phyloP scores from a whole-genome alignment of 371 early-diverging fungal genomes.

The Syncephalis fuscata region DNA sequence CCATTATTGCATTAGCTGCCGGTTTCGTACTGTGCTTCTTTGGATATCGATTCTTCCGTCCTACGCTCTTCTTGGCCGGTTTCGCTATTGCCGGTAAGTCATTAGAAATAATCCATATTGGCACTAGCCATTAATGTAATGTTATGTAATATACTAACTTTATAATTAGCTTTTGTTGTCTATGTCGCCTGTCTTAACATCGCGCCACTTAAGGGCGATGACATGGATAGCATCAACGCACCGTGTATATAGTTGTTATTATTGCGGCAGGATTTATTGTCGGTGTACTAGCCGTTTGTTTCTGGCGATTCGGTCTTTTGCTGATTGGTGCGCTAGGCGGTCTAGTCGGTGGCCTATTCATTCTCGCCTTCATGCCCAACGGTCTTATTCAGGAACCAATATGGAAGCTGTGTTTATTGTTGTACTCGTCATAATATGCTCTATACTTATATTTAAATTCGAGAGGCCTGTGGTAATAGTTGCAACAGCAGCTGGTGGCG shows the following conservation, averaged over 20 bases:
- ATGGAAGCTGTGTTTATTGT: slow-evolving; percentile 30
- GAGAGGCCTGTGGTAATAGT: slow-evolving; percentile 27
- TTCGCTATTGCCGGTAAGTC: slow-evolving; percentile 27
- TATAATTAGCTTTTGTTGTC: neutral
- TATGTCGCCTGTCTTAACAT: neutral
- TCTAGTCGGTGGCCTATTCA: slow-evolving; percentile 30
- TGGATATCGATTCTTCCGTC: slow-evolving; percentile 27
- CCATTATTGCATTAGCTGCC: slow-evolving; percentile 28
- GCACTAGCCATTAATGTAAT: neutral
- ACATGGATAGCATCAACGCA: slow-evolving; percentile 23
- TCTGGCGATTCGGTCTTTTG: slow-evolving; percentile 37
- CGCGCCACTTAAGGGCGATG: neutral
- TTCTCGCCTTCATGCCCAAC: slow-evolving; percentile 26
- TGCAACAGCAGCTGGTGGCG: slow-evolving; percentile 31
- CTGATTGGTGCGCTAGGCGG: slow-evolving; percentile 37
- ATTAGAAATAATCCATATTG: too few relatives aligned
- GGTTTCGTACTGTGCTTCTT: slow-evolving; percentile 19
- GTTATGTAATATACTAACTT: neutral
- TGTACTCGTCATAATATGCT: slow-evolving; percentile 22
- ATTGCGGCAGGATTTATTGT: slow-evolving; percentile 27
- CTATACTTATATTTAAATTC: slow-evolving; percentile 27
- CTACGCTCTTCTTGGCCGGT: slow-evolving; percentile 37
- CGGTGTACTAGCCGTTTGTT: slow-evolving; percentile 29
- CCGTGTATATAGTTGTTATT: slow-evolving; percentile 29
- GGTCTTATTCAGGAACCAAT: slow-evolving; percentile 19